These are phyloP conservation scores for Toxoplasma gondii DNA, from an alignment of 169 alveolate genomes.

Conservation along the genomic window DNA sequence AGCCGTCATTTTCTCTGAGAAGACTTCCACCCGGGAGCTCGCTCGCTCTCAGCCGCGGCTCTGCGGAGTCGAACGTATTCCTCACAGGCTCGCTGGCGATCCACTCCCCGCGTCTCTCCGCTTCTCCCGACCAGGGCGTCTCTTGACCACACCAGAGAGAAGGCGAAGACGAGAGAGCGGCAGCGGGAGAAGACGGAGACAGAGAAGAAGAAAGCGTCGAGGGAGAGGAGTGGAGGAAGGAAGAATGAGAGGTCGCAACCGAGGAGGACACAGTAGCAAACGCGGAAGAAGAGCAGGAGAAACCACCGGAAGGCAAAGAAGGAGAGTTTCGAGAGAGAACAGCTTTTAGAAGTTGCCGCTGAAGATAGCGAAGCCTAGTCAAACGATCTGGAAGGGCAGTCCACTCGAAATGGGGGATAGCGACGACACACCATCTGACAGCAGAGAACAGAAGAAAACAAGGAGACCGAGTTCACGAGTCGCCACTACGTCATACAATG, in stretches of 20 bases:
- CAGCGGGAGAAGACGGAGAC: too few species aligned
- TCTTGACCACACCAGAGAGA: too few species aligned
- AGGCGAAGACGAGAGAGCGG: too few species aligned
- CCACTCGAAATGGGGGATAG: conserved; percentile 30
- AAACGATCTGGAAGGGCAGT: neutral
- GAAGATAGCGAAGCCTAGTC: conserved; percentile 3
- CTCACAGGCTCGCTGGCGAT: neutral
- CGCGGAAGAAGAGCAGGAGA: too few species aligned
- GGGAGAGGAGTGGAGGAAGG: too few species aligned
- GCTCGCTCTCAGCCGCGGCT: neutral
- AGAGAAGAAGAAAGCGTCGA: too few species aligned
- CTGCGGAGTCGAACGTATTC: neutral
- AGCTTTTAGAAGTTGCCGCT: conserved; percentile 15
- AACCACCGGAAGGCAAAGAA: neutral
- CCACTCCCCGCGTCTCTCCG: neutral
- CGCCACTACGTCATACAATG: too few species aligned
- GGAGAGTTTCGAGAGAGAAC: neutral
- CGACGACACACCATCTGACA: neutral
- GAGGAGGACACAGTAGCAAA: too few species aligned
- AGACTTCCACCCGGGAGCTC: neutral
- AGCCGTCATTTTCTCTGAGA: neutral
- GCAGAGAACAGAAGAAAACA: neutral
- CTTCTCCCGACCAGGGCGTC: too few species aligned
- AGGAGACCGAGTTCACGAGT: too few species aligned
- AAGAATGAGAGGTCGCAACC: too few species aligned